Evolutionary conservation across 2,329 filamentous ascomycete genomes (phyloP).

Genomic region (Fusarium newnesense): DNA sequence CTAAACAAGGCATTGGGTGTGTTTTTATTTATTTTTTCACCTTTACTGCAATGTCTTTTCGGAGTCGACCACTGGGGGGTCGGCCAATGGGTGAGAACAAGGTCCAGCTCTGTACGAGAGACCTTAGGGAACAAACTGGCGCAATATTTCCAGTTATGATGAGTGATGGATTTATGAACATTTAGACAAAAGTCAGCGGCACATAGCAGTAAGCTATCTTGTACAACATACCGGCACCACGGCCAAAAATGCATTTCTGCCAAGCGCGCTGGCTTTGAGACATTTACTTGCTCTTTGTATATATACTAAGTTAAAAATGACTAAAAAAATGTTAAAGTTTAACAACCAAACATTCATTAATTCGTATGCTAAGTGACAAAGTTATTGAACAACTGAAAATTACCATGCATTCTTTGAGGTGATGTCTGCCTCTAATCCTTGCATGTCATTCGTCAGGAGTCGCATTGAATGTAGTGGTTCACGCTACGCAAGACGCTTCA

Average conservation of each 20-base stretch:
- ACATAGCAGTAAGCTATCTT: conserved; percentile 30
- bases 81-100: neutral
- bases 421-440: neutral
- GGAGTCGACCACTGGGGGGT: neutral
- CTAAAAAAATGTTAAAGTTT: conserved; percentile 1
- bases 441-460: neutral
- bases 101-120: neutral
- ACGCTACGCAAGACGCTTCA: neutral
- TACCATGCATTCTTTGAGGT: neutral
- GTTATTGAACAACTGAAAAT: neutral
- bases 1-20: conserved; percentile 33
- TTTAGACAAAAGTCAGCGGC: conserved; percentile 36
- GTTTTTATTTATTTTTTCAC: neutral
- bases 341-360: neutral
- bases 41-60: neutral
- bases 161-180: conserved; percentile 40
- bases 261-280: conserved; percentile 16
- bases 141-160: conserved; percentile 22
- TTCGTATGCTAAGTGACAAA: neutral
- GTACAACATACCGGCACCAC: conserved; percentile 28
- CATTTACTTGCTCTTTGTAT: conserved; percentile 11
- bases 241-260: conserved; percentile 16
- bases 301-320: conserved; percentile 6
- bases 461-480: neutral
- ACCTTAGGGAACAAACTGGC: conserved; percentile 25